These are phyloP conservation scores for Pseudogymnoascus sp. DNA, from an alignment of 2,329 filamentous ascomycete species.

Conservation along the genomic window DNA sequence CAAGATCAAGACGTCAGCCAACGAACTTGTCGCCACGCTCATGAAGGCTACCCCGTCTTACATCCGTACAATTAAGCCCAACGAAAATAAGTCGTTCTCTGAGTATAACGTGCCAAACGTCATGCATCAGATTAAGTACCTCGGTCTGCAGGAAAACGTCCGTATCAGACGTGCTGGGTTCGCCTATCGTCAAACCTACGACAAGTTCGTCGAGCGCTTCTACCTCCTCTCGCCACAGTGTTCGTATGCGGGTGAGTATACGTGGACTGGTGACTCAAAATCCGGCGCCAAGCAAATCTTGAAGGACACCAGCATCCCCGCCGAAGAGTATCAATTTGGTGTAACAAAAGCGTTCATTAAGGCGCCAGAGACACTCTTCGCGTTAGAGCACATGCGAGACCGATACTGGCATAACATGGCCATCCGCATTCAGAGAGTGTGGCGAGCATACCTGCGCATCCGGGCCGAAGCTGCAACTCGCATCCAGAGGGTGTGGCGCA, in stretches of 20 bases:
- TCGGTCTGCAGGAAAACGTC: constrained; percentile 98
- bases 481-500: constrained; percentile 92
- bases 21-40: constrained; percentile 84
- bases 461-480: constrained; percentile 84
- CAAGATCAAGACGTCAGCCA: constrained; percentile 90
- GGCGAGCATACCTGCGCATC: constrained; percentile 92
- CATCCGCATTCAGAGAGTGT: constrained; percentile 90
- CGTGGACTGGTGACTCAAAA: constrained; percentile 82
- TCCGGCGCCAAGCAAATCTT: constrained; percentile 86
- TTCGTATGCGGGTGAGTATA: constrained; percentile 94
- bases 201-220: constrained; percentile 97
- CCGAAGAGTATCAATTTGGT: constrained; percentile 95
- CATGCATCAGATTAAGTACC: constrained; percentile 96
- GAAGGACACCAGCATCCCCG: constrained; percentile 90
- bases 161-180: constrained; percentile 94
- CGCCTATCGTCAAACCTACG: constrained; percentile 91
- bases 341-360: constrained; percentile 98
- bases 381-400: constrained; percentile 94
- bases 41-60: constrained; percentile 98
- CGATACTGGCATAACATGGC: constrained; percentile 99
- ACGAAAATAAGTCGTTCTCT: constrained; percentile 92
- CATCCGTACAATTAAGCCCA: constrained; percentile 97
- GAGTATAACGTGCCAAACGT: constrained; percentile 92
- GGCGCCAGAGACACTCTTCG: constrained; percentile 92
- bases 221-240: constrained; percentile 90